phyloP scores from a whole-genome alignment of 164 flowering plant species.

The Litsea cubeba region DNA sequence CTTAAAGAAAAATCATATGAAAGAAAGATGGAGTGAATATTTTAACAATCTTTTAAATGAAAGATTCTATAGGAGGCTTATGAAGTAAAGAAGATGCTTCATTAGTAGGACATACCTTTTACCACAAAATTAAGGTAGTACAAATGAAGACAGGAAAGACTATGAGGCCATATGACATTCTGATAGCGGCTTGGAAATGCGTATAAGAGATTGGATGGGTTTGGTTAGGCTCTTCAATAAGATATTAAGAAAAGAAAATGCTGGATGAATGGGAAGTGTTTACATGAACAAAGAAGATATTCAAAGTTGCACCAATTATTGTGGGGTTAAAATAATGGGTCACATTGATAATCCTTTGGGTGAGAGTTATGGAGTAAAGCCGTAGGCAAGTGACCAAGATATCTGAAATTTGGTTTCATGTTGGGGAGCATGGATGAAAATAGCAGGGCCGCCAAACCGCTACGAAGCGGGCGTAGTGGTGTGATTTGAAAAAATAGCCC shows the following conservation, averaged over 20 bases:
- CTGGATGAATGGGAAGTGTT: not conserved
- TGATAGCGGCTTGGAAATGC: not conserved
- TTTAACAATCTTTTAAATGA: not conserved
- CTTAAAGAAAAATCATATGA: not conserved
- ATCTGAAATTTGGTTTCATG: not conserved
- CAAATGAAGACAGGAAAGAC: not conserved
- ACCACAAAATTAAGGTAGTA: not conserved
- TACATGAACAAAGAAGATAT: slow-evolving; percentile 1
- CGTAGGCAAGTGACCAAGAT: not conserved
- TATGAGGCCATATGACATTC: not conserved
- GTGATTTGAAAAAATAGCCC: too few relatives aligned
- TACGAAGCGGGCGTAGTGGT: too few relatives aligned
- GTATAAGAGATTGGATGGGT: not conserved
- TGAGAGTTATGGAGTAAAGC: not conserved
- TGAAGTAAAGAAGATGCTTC: not conserved
- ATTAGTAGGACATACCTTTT: not conserved
- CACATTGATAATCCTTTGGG: too few relatives aligned
- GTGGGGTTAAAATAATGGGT: not conserved
- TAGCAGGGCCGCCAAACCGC: too few relatives aligned
- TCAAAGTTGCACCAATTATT: not conserved
- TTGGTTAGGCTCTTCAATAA: not conserved
- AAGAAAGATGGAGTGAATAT: not conserved
- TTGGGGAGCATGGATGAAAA: not conserved
- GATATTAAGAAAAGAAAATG: not conserved
- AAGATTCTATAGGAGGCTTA: not conserved